phyloP scores from a whole-genome alignment of 352 stramenopile species.

The Globisporangium acanthophoron region DNA sequence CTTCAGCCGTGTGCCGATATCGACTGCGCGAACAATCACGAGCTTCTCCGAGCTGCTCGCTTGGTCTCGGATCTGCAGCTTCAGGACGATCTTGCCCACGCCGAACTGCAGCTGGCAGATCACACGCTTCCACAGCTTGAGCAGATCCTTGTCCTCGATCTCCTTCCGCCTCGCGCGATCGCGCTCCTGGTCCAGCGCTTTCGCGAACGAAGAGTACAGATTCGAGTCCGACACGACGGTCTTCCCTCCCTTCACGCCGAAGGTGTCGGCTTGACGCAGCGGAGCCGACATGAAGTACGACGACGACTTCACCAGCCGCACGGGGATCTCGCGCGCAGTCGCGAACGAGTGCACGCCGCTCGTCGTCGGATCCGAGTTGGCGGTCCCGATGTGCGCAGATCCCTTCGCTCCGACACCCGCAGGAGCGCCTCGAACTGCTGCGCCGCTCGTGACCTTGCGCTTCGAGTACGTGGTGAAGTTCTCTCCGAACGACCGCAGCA shows the following conservation, averaged over 20 bases:
- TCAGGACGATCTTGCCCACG: slow-evolving; percentile 42
- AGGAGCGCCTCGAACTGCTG: background rate
- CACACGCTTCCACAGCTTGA: slow-evolving; percentile 77
- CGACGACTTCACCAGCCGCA: slow-evolving; percentile 16
- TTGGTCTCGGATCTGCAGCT: slow-evolving; percentile 50
- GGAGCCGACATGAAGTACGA: slow-evolving; percentile 17
- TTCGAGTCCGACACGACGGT: slow-evolving; percentile 21
- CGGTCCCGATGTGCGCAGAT: no score
- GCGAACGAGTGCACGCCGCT: slow-evolving; percentile 2
- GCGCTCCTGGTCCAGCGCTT: slow-evolving; percentile 29
- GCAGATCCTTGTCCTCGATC: slow-evolving; percentile 56
- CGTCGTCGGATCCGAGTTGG: slow-evolving; percentile 11
- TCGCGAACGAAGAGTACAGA: slow-evolving; percentile 30
- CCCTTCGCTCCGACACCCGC: background rate
- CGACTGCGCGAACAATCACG: slow-evolving; percentile 41
- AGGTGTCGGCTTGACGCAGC: background rate
- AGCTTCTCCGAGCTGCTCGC: slow-evolving; percentile 35
- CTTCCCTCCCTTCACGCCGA: slow-evolving; percentile 10
- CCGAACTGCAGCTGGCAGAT: slow-evolving; percentile 55
- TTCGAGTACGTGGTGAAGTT: slow-evolving; percentile 51
- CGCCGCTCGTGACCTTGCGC: slow-evolving; percentile 17
- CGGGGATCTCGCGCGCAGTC: slow-evolving; percentile 11
- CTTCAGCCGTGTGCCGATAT: slow-evolving; percentile 60
- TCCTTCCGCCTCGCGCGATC: slow-evolving; percentile 40
- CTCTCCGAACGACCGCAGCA: slow-evolving; percentile 65